Conservation (phyloP, 352 stramenopile species). For the Globisporangium nagaii region DNA sequence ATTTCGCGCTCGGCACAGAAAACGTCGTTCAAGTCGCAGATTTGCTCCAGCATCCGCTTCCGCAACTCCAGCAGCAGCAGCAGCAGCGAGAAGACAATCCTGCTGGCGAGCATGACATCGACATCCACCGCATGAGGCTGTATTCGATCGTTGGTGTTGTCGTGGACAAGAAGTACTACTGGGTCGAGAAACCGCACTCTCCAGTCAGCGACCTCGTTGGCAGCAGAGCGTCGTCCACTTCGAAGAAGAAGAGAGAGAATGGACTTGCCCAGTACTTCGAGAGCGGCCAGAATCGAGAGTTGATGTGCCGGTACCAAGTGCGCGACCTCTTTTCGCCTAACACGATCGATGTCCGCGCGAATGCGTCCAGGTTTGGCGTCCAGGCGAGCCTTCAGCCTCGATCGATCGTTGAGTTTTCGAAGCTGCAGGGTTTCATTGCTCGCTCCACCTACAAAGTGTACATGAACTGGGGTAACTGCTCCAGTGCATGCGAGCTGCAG, state of each 20-base stretch:
- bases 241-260: not conserved
- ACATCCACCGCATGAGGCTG: constrained; percentile 29
- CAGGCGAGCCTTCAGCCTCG: constrained; percentile 22
- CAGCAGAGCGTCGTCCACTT: not conserved
- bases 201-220: constrained; percentile 10
- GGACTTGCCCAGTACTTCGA: not conserved
- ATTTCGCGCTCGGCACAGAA: constrained; percentile 18
- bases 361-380: constrained; percentile 36
- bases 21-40: constrained; percentile 14
- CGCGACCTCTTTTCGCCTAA: constrained; percentile 40
- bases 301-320: constrained; percentile 27
- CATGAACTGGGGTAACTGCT: constrained; percentile 45
- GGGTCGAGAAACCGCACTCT: constrained; percentile 11
- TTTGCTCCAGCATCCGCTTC: constrained; percentile 21
- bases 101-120: constrained; percentile 2
- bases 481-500: constrained; percentile 12
- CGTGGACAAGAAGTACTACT: constrained; percentile 25
- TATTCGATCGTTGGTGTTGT: constrained; percentile 30
- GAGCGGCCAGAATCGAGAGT: not conserved
- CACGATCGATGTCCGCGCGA: constrained; percentile 39
- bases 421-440: constrained; percentile 49
- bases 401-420: constrained; percentile 44
- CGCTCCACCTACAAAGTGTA: constrained; percentile 58
- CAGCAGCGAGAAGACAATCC: constrained; percentile 2
- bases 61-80: not conserved